Evolutionary conservation across 805 yeast species (phyloP), one percentile per base, ranked within the genome.

Genomic region (Debaryomyces tyrocola): DNA sequence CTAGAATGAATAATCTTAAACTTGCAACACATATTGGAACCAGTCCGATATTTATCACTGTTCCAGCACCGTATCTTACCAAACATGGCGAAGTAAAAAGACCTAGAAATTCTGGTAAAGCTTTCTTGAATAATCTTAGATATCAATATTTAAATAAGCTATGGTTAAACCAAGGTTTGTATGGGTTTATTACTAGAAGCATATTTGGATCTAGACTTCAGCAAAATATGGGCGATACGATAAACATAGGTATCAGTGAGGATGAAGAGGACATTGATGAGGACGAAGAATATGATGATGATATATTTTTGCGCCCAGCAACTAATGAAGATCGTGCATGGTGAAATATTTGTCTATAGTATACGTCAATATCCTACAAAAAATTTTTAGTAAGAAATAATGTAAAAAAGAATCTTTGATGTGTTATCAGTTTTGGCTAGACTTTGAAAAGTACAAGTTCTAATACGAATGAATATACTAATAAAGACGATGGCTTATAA

Each of bases 21-120:
- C 49, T 65, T 2, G 51, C 59, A 20, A 58, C 63, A 4, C 57
- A 56, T 33, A 54, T 64, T 21, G 66, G 63, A 2, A 51, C 47
- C 10, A 54, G 59, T 33, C 63, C 62, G 6, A 50, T 64, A 7
- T 63, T 58, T 29, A 47, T 66, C 2, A 59, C 69, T 7, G 71
- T 79, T 51, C 78, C 78, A 45, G 86, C 88, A 0, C 94, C 92
- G 11, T 87, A 85, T 58, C 66, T 87, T 58, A 85, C 88, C 45
- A 70, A 73, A 4, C 90, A 86, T 62, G 95, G 95, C 18, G 94
- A 87, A 60, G 77, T 84, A 3, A 86, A 86, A 28, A 69, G 72
- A 8, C 77, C 77, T 15, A 73, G 82, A 2, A 68, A 74, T 49
- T 75, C 77, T 11, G 78, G 80, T 14, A 86, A 83, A 39, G 88